Conservation (phyloP, 2,329 filamentous ascomycete species). For the Sporothrix euskadiensis region DNA sequence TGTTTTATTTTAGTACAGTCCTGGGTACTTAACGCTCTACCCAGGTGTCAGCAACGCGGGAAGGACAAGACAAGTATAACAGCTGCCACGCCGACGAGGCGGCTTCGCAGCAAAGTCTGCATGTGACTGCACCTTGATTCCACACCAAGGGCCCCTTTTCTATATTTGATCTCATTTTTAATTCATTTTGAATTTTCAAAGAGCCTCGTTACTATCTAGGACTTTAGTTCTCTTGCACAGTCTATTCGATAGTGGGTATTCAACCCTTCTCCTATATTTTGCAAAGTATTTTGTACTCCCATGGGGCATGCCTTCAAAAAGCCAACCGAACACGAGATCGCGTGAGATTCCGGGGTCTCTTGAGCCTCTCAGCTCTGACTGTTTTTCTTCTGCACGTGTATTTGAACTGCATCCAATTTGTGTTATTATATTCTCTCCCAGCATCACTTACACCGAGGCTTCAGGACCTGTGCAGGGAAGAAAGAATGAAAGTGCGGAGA, state of each 20-base stretch:
- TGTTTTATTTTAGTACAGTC: neutral
- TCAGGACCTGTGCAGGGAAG: neutral
- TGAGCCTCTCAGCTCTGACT: neutral
- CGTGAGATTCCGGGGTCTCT: neutral
- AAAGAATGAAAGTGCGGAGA: neutral
- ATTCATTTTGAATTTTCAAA: neutral
- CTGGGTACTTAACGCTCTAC: neutral
- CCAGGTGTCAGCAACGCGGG: neutral
- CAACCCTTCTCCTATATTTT: neutral
- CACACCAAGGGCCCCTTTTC: neutral
- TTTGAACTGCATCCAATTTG: neutral
- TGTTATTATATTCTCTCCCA: neutral
- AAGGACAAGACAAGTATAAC: neutral
- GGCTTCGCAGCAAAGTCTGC: neutral
- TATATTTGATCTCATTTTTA: neutral
- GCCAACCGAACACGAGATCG: neutral
- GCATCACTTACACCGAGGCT: neutral
- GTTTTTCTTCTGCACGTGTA: neutral
- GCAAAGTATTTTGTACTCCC: neutral
- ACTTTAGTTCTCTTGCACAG: neutral
- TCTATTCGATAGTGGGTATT: conserved; percentile 5
- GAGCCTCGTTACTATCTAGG: neutral
- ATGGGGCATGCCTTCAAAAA: neutral
- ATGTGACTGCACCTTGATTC: neutral
- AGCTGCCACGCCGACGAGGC: neutral